These are phyloP conservation scores for Ophiocordyceps camponoti-leonardi DNA, from an alignment of 2,329 filamentous ascomycete genomes.

Conservation along the genomic window DNA sequence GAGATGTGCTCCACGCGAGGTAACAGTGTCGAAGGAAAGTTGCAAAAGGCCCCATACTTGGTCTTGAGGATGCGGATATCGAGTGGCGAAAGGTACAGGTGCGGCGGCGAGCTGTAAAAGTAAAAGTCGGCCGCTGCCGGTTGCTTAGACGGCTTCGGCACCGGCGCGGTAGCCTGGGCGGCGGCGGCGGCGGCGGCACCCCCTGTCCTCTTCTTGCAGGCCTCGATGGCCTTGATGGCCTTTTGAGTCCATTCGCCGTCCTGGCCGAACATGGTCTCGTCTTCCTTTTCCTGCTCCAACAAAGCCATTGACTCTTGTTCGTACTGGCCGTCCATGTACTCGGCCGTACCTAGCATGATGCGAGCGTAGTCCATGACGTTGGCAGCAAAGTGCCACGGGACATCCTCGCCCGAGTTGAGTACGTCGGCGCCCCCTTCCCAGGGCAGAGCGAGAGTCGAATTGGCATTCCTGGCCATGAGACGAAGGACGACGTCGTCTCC, in stretches of 20 bases:
- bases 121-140: constrained; percentile 43
- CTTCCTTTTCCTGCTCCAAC: constrained; percentile 62
- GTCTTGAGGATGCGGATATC: constrained; percentile 87
- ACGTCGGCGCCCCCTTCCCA: constrained; percentile 59
- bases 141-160: constrained; percentile 7
- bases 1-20: constrained; percentile 81
- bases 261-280: constrained; percentile 80
- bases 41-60: constrained; percentile 66
- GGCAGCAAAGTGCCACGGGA: constrained; percentile 90
- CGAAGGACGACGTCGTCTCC: constrained; percentile 82
- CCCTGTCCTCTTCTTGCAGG: constrained; percentile 56
- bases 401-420: constrained; percentile 51
- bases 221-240: constrained; percentile 56
- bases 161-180: constrained; percentile 6
- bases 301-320: constrained; percentile 64
- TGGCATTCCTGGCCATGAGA: constrained; percentile 63
- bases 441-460: constrained; percentile 75
- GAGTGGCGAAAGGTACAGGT: constrained; percentile 77
- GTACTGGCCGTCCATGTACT: constrained; percentile 72
- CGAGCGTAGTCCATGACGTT: constrained; percentile 90
- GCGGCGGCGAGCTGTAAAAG: constrained; percentile 76
- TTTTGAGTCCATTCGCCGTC: constrained; percentile 86
- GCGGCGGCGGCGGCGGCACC: too few species aligned
- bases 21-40: constrained; percentile 71
- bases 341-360: constrained; percentile 83